These are phyloP conservation scores for Acer saccharum DNA, from an alignment of 345 rosid genomes.

Conservation along the genomic window DNA sequence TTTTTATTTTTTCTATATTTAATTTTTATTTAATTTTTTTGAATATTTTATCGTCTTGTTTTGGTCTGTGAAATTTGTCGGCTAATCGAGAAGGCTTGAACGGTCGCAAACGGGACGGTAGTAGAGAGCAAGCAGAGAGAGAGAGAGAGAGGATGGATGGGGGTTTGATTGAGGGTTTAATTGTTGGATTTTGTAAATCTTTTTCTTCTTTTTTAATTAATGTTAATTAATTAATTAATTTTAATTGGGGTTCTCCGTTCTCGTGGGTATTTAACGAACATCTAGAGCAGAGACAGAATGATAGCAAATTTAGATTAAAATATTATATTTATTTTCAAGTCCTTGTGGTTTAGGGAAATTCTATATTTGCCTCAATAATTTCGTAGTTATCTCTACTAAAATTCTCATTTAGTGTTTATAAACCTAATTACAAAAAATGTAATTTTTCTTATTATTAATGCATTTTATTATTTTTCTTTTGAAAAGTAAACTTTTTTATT, in stretches of 20 bases:
- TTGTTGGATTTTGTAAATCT: constrained; percentile 10
- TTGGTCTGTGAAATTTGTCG: constrained; percentile 36
- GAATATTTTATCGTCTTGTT: constrained; percentile 19
- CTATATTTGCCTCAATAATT: not conserved
- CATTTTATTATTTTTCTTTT: no score
- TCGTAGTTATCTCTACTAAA: no score
- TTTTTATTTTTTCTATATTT: not conserved
- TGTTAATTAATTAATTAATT: not conserved
- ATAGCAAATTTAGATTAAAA: not conserved
- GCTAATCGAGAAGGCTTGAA: constrained; percentile 18
- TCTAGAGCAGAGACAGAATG: constrained; percentile 23
- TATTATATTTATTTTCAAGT: not conserved
- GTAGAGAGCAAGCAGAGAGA: not conserved
- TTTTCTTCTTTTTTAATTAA: not conserved
- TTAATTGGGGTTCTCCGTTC: not conserved
- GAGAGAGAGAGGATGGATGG: not conserved
- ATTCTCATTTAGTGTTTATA: no score
- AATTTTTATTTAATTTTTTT: no score
- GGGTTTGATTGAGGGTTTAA: constrained; percentile 13
- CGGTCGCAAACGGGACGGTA: constrained; percentile 35
- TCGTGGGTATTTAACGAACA: constrained; percentile 24
- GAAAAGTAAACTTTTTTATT: no score
- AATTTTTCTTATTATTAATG: no score
- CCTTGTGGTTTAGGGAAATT: not conserved
- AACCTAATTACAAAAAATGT: no score